phyloP scores from a whole-genome alignment of 139 green algal genomes.

The Gonium pectorale region DNA sequence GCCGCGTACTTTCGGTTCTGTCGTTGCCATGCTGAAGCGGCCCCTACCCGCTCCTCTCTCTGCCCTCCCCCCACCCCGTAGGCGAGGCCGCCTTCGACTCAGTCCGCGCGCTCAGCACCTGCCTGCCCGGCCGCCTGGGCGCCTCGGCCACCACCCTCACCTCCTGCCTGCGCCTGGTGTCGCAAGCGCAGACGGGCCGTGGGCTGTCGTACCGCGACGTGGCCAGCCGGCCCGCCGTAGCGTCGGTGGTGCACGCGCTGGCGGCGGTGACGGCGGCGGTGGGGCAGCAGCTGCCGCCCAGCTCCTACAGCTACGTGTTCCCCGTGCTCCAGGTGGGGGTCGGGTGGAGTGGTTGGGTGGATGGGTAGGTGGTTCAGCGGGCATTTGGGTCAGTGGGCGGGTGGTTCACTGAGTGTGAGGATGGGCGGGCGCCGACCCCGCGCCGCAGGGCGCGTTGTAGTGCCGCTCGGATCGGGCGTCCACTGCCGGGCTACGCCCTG shows the following conservation, averaged over 20 bases:
- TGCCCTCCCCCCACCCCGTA: conserved; percentile 6
- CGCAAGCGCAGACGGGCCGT: conserved; percentile 48
- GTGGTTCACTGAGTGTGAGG: neutral
- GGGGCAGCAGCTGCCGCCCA: conserved; percentile 58
- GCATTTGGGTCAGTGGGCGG: neutral
- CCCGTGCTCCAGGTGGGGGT: conserved; percentile 73
- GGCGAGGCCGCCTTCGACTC: conserved; percentile 73
- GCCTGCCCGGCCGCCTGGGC: conserved; percentile 72
- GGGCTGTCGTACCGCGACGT: conserved; percentile 37
- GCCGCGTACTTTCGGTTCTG: no score
- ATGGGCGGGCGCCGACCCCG: neutral
- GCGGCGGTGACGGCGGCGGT: conserved; percentile 18
- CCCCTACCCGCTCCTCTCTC: no score
- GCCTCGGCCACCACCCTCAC: conserved; percentile 58
- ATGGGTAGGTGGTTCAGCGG: neutral
- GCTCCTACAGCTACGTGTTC: conserved; percentile 84
- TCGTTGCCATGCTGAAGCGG: no score
- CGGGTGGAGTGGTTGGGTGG: neutral
- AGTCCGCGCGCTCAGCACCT: conserved; percentile 66
- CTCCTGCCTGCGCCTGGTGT: conserved; percentile 71
- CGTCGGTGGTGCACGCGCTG: conserved; percentile 65
- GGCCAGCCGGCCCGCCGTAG: conserved; percentile 44
- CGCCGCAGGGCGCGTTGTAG: no score
- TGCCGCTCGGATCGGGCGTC: no score
- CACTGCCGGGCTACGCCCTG: no score